These are phyloP conservation scores for Forsythia viridissima DNA, from an alignment of 257 asterid genomes.

Conservation along the genomic window DNA sequence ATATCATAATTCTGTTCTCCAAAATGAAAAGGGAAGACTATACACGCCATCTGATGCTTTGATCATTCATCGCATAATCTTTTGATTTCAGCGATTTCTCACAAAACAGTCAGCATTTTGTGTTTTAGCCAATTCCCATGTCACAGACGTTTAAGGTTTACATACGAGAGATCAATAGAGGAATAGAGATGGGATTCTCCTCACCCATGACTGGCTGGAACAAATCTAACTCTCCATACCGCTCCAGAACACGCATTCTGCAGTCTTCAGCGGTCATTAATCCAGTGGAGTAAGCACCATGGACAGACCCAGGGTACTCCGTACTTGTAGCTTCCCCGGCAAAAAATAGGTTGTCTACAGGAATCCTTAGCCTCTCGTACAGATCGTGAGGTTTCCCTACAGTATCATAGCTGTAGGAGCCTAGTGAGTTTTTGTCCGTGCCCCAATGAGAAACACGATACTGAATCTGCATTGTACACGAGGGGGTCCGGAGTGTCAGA, in stretches of 20 bases:
- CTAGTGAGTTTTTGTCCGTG: constrained; percentile 64
- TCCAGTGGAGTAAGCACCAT: constrained; percentile 90
- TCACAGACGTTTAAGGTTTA: constrained; percentile 19
- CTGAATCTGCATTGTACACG: constrained; percentile 55
- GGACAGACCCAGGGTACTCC: constrained; percentile 84
- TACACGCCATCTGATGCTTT: constrained; percentile 37
- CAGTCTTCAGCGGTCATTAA: constrained; percentile 89
- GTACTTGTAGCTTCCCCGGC: constrained; percentile 91
- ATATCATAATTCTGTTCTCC: neutral
- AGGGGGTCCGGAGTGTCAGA: neutral
- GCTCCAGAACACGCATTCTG: constrained; percentile 86
- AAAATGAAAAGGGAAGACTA: neutral
- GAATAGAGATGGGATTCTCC: constrained; percentile 57
- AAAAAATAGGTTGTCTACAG: constrained; percentile 84
- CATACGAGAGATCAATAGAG: constrained; percentile 70
- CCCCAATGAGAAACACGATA: constrained; percentile 92
- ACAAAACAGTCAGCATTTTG: constrained; percentile 48
- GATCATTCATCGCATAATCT: constrained; percentile 57
- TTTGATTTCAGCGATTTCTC: constrained; percentile 42
- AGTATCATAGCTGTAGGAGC: constrained; percentile 83
- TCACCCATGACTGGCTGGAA: constrained; percentile 80
- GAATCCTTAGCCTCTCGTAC: constrained; percentile 76
- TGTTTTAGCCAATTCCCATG: neutral
- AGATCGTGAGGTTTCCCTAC: constrained; percentile 81
- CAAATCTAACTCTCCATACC: constrained; percentile 79